Evolutionary conservation across 768 basidiomycete species (phyloP), one percentile per base, ranked within the genome.

Genomic region (Pholiota conissans): DNA sequence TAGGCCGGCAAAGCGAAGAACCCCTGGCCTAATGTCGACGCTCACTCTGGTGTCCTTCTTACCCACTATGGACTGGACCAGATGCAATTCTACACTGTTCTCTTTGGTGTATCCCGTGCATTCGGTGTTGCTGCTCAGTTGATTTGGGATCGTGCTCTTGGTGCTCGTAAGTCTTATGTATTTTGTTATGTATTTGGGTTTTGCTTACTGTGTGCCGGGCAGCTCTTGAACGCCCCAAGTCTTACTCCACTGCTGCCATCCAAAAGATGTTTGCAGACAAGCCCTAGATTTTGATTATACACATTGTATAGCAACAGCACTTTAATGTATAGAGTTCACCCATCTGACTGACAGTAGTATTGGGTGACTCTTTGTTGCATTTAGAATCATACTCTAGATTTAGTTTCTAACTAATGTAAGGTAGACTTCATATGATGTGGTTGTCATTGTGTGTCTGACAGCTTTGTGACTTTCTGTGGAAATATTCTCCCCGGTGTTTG

Each of bases 21-120:
- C 79, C 91, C 91, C 1, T 93, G 90, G 90, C 95, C 95, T 45
- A 98, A 98, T 72, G 95, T 98, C 56, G 95, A 98, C 72, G 93
- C 95, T 49, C 95, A 96, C 79, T 98, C 96, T 14, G 94, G 93
- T 74, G 91, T 85, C 52, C 84, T 95, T 46, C 76, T 95, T 20
- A 89, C 89, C 27, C 79, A 95, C 75, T 95, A 94, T 67, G 93
- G 93, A 49, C 77, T 96, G 55, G 84, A 81, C 61, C 86, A 95
- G 74, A 94, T 95, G 89, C 84, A 93, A 70, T 98, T 91, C 82
- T 98, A 98, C 79, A 98, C 95, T 63, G 96, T 98, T 55, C 81
- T 97, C 59, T 97, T 97, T 73, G 95, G 94, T 79, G 91, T 97
- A 7, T 95, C 93, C n/a, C 90, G 93, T 69, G 93, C 91, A 16